Evolutionary conservation across 1,139 yeast species (phyloP).

Genomic region (Pichia inconspicua): DNA sequence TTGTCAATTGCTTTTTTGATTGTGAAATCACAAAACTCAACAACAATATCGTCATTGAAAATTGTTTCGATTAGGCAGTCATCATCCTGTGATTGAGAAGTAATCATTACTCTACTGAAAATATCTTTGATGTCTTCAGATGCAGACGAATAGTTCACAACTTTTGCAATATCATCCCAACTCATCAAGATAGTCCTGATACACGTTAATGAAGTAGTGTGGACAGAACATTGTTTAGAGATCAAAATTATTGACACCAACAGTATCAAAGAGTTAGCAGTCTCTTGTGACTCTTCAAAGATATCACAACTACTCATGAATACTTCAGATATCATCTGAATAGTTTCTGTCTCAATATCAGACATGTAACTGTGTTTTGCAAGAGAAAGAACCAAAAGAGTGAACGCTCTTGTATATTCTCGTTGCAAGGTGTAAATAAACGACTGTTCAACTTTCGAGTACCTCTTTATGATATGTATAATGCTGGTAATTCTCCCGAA

Average conservation of each 20-base stretch:
- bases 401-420: constrained; percentile 12
- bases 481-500: constrained; percentile 12
- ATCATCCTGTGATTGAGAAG: neutral
- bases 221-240: neutral
- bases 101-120: neutral
- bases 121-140: neutral
- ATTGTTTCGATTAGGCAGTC: neutral
- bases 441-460: constrained; percentile 4
- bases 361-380: constrained; percentile 2
- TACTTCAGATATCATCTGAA: constrained; percentile 17
- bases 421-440: neutral
- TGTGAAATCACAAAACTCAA: neutral
- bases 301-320: constrained; percentile 17
- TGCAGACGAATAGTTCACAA: neutral
- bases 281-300: neutral
- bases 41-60: neutral
- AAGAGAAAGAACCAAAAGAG: constrained; percentile 10
- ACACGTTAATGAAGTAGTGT: constrained; percentile 6
- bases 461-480: constrained; percentile 5
- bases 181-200: constrained; percentile 14
- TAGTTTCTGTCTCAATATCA: constrained; percentile 1
- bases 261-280: neutral
- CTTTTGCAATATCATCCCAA: neutral
- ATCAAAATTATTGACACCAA: neutral
- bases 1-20: neutral